Percentiles rank a stretch among this genome's conserved stretches.
These are phyloP conservation scores for Polysphondylium violaceum DNA, from an alignment of 78 protist species.

Conservation along the genomic window DNA sequence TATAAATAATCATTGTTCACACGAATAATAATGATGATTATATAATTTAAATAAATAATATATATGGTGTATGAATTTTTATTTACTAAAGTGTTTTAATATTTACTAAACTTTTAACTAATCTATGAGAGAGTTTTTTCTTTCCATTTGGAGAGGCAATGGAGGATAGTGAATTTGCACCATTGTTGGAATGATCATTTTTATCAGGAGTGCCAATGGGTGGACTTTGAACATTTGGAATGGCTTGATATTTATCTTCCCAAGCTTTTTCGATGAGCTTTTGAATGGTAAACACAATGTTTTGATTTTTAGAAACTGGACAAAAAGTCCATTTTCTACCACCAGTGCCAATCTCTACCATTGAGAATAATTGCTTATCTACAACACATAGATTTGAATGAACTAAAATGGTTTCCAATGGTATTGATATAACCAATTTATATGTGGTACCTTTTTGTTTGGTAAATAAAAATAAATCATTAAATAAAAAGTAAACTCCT, in stretches of 20 bases:
- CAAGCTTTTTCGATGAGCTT: constrained; percentile 45
- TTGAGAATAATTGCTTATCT: constrained; percentile 46
- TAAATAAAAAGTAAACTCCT: constrained; percentile 60
- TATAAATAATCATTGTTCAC: too few species aligned
- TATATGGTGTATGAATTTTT: too few species aligned
- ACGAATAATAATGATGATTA: too few species aligned
- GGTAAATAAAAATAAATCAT: constrained; percentile 67
- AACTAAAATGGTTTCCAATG: constrained; percentile 35
- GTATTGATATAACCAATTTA: constrained; percentile 8
- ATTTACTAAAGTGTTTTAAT: constrained; percentile 32
- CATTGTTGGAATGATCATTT: background rate
- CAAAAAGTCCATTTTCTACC: constrained; percentile 71
- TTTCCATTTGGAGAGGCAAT: background rate
- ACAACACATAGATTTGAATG: background rate
- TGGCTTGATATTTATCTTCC: constrained; percentile 34
- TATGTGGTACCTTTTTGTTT: constrained; percentile 48
- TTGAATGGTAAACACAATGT: constrained; percentile 7
- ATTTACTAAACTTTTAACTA: constrained; percentile 63
- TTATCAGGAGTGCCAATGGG: background rate
- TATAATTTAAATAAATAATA: too few species aligned
- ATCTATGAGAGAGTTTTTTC: constrained; percentile 7
- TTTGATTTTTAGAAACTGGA: background rate
- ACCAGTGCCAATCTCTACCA: constrained; percentile 69
- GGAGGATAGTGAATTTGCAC: background rate
- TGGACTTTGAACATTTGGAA: background rate